Evolutionary conservation across 768 basidiomycete genomes (phyloP), one percentile per base, ranked within the genome.

Genomic region (Inosperma sp.): DNA sequence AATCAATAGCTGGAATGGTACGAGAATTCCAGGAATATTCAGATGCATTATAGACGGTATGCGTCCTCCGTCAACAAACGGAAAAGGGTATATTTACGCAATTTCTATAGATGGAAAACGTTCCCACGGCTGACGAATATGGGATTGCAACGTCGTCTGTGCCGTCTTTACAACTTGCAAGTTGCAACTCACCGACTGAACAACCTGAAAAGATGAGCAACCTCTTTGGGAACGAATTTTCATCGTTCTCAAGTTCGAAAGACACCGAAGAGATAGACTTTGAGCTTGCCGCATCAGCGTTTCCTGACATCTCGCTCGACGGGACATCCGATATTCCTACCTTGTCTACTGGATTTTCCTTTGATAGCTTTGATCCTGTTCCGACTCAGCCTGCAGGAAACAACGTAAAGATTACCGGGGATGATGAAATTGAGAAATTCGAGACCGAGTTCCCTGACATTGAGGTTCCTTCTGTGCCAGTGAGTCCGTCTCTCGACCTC

Each of bases 381-480:
- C 73, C 74, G 46, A 62, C 59, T 36, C 65, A 69, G 33, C 72
- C 76, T n/a, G 72, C 77, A 8, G n/a, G n/a, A n/a, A n/a, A n/a
- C n/a, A n/a, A n/a, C 8, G 84, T 93, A 48, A 89, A 80, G 61
- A 84, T 91, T 33, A 93, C 90, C 0, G 89, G 88, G 0, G 82
- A 89, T 61, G 88, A 91, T 56, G 87, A 89, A 56, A 78, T 94
- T 52, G 86, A 89, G 51, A 82, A 85, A 65, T 94, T 94, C 56
- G 84, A 92, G 68, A 84, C 71, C 64, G 81, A 89, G 51, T 94
- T 93, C 65, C 91, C 91, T 0, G 91, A 87, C 46, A 77, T 94
- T 54, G 83, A 84, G 47, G 68, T 78, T 51, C 59, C 64, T 35
- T n/a, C n/a, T n/a, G 22, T 9, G 21, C 65, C 68, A 55, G 73